Evolutionary conservation across 2,329 filamentous ascomycete species (phyloP).

Genomic region (Chaetomiaceae sp.): DNA sequence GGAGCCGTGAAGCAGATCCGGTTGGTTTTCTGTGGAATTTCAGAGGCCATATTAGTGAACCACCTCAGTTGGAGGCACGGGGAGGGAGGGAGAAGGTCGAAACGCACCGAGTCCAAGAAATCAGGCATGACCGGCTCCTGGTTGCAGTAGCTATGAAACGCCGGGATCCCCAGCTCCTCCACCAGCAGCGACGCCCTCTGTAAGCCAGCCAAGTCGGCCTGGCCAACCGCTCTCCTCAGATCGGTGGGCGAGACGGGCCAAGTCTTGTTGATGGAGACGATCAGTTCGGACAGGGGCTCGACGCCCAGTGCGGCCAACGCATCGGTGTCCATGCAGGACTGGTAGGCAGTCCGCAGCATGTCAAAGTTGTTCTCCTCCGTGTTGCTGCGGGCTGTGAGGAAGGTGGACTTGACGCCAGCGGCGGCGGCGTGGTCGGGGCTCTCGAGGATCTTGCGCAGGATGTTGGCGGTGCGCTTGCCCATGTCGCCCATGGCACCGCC

Average conservation of each 20-base stretch:
- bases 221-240: neutral
- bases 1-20: neutral
- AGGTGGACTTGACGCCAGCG: conserved; percentile 2
- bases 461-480: neutral
- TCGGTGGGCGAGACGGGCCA: conserved; percentile 26
- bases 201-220: conserved; percentile 10
- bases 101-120: conserved; percentile 6
- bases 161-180: conserved; percentile 1
- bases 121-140: neutral
- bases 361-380: conserved; percentile 59
- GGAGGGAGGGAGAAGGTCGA: neutral
- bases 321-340: conserved; percentile 61
- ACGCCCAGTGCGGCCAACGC: conserved; percentile 51
- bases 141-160: neutral
- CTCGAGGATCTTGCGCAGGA: conserved; percentile 11
- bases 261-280: conserved; percentile 46
- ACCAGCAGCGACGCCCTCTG: conserved; percentile 3
- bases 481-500: neutral
- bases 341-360: conserved; percentile 60
- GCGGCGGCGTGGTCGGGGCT: conserved; percentile 11
- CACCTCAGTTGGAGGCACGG: neutral
- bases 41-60: neutral
- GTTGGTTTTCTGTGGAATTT: conserved; percentile 1
- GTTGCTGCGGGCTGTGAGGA: neutral
- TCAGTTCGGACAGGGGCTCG: conserved; percentile 50